Percentiles rank a stretch among this genome's conserved stretches.
Evolutionary conservation across 2,329 filamentous ascomycete species (phyloP).

Genomic region (Parastagonospora avenae): DNA sequence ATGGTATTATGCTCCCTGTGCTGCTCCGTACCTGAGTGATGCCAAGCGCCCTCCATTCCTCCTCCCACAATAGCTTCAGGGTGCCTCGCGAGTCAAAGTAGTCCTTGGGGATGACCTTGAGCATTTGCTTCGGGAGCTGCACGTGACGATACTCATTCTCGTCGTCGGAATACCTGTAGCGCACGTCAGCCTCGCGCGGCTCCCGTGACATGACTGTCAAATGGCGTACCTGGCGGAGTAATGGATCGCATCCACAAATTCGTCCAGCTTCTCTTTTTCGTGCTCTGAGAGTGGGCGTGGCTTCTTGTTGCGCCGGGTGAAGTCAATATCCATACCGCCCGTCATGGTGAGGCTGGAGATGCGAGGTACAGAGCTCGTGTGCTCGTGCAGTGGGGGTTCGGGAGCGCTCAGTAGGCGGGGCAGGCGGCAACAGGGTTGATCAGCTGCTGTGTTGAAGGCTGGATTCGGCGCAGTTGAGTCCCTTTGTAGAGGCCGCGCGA

Average conservation of each 20-base stretch:
- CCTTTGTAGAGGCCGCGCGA: background rate
- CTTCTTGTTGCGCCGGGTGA: slow-evolving; percentile 81
- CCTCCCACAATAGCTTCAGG: slow-evolving; percentile 95
- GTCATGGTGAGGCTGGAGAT: slow-evolving; percentile 29
- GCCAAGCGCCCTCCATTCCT: slow-evolving; percentile 95
- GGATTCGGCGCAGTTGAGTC: background rate
- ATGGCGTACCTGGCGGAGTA: slow-evolving; percentile 82
- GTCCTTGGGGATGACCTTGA: slow-evolving; percentile 93
- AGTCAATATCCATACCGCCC: slow-evolving; percentile 70
- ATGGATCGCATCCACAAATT: slow-evolving; percentile 92
- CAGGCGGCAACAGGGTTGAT: slow-evolving; percentile 8
- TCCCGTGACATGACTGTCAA: slow-evolving; percentile 10
- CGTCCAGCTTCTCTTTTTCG: slow-evolving; percentile 83
- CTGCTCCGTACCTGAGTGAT: slow-evolving; percentile 80
- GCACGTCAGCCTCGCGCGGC: slow-evolving; percentile 25
- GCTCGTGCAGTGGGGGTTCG: slow-evolving; percentile 32
- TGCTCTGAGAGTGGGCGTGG: slow-evolving; percentile 79
- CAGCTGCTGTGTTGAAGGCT: background rate
- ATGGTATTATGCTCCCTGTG: no score
- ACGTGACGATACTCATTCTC: slow-evolving; percentile 98
- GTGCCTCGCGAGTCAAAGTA: slow-evolving; percentile 94
- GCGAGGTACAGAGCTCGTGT: slow-evolving; percentile 31
- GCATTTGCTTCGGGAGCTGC: slow-evolving; percentile 96
- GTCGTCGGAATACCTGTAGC: slow-evolving; percentile 82
- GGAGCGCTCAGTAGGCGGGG: slow-evolving; percentile 24